Conservation (phyloP, 2,329 filamentous ascomycete genomes). For the Huntiella abstrusa region DNA sequence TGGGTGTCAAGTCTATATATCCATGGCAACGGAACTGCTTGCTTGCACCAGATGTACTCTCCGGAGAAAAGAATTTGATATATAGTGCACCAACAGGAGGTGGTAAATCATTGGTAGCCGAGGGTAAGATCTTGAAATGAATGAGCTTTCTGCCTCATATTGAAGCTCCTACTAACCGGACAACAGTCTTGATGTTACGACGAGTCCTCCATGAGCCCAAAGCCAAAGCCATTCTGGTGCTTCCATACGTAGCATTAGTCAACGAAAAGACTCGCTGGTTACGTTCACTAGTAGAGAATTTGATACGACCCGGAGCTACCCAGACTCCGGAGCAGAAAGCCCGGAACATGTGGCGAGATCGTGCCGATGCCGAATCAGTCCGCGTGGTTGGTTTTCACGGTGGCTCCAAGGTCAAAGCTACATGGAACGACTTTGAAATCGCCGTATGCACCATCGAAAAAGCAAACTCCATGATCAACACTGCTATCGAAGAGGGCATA, state of each 20-base stretch:
- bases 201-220: conserved; percentile 42
- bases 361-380: conserved; percentile 37
- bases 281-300: conserved; percentile 42
- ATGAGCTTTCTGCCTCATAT: too few relatives aligned
- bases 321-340: conserved; percentile 19
- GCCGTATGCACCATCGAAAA: conserved; percentile 69
- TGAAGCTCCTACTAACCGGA: too few relatives aligned
- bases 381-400: conserved; percentile 58
- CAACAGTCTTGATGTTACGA: conserved; percentile 50
- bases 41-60: conserved; percentile 44
- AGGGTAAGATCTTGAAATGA: conserved; percentile 21
- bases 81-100: conserved; percentile 65
- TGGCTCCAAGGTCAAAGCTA: conserved; percentile 45
- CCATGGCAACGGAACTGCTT: conserved; percentile 65
- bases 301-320: conserved; percentile 24
- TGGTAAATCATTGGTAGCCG: conserved; percentile 58
- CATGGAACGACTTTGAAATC: conserved; percentile 59
- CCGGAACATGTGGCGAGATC: conserved; percentile 30
- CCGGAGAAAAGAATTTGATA: conserved; percentile 50
- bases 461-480: conserved; percentile 57
- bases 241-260: conserved; percentile 63
- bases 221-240: conserved; percentile 51
- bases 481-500: conserved; percentile 50
- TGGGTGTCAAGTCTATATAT: conserved; percentile 58
- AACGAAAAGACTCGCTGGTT: conserved; percentile 66